Evolutionary conservation across 2,329 filamentous ascomycete genomes (phyloP), one percentile per base, ranked within the genome.

Genomic region (Talaromyces islandicus): DNA sequence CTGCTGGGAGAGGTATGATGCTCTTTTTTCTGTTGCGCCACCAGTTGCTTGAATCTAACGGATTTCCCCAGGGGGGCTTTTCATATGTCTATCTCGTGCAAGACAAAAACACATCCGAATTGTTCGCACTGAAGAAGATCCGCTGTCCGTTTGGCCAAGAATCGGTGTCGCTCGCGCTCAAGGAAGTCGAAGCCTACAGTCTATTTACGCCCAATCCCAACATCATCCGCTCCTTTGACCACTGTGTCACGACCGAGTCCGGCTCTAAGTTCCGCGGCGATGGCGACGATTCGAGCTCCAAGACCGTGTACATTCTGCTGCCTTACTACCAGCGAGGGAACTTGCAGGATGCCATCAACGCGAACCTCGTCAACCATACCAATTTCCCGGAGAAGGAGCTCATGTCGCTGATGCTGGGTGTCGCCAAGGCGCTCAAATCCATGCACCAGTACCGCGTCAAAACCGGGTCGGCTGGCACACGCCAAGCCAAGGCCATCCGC

Each of bases 51-150:
- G 3, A 30, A 19, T 24, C 21, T 30, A 43, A 38, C 4, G 30
- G 32, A 38, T 9, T 27, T 14, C 32, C 14, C 38, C 64, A 93
- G 89, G 94, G 94, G 73, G 94, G 94, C 70, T 99, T 99, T 81
- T 96, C 92, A 65, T 99, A 97, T 77, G 94, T 99, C 68, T 99
- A 99, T 78, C 90, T 99, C 62, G 94, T 99, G 62, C 90, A 97
- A 81, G 92, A 97, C 75, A 93, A 89, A 54, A 81, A 85, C 58
- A 89, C 86, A 57, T 89, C 90, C 62, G 87, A 93, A 69, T 85
- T 96, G 53, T 93, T 96, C 75, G 94, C 94, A 19, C 87, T 97
- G 63, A 99, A 99, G 78, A 99, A 99, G 83, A 99, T 99, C 75
- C 88, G 93, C 72, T 99, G 94, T 81, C 93, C 94, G 4, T 97